A percentile compares a stretch with the other conserved stretches of the same genome.
Evolutionary conservation across 306 rosid species (phyloP).

Genomic region (Quercus glauca): DNA sequence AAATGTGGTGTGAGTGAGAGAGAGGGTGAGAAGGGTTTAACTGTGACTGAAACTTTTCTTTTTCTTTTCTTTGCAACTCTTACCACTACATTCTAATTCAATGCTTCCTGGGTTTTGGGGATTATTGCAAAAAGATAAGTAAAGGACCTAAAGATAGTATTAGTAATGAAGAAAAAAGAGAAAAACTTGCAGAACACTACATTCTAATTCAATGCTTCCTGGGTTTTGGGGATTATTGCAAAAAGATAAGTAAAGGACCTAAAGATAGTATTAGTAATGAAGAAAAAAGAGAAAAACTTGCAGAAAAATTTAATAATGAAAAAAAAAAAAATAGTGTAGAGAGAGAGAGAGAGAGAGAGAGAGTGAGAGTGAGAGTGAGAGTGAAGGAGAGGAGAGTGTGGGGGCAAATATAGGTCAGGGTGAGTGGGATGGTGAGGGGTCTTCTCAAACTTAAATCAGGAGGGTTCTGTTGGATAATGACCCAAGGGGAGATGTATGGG

Average conservation of each 20-base stretch:
- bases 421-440: slow-evolving; percentile 19
- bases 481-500: slow-evolving; percentile 22
- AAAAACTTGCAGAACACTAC: no score
- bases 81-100: background rate
- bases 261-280: no score
- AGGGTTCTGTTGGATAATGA: slow-evolving; percentile 29
- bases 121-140: slow-evolving; percentile 10
- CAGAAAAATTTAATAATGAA: no score
- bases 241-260: no score
- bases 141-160: no score
- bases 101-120: slow-evolving; percentile 32
- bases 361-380: background rate
- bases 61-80: background rate
- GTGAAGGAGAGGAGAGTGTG: slow-evolving; percentile 6
- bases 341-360: background rate
- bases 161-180: no score
- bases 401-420: slow-evolving; percentile 7
- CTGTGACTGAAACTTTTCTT: slow-evolving; percentile 4
- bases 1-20: slow-evolving; percentile 17
- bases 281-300: no score
- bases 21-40: slow-evolving; percentile 16
- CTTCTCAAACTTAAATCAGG: slow-evolving; percentile 33
- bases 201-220: slow-evolving; percentile 23
- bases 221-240: slow-evolving; percentile 30
- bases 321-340: background rate